Evolutionary conservation across 345 rosid genomes (phyloP), one percentile per base, ranked within the genome.

Genomic region (Abelmoschus esculentus): DNA sequence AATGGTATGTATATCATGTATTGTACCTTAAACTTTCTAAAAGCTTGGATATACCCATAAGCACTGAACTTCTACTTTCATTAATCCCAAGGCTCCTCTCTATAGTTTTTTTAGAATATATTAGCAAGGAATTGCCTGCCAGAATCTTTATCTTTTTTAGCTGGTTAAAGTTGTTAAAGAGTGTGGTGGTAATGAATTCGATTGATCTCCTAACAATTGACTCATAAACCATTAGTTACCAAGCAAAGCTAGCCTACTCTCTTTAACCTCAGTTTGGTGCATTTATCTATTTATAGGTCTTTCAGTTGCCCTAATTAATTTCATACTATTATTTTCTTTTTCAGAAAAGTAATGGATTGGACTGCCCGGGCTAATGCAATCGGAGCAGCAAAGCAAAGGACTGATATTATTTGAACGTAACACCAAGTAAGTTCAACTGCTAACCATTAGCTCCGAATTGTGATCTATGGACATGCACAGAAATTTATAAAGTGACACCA

Each of bases 11-110:
- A 74, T 58, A 73, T 66, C 61, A 22, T 5, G 34, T 22, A 56
- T 56, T 62, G 83, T 70, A 84, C 81, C 79, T 77, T 66, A 76
- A 82, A 79, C 90, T 84, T 82, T 82, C 82, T 77, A 77, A 86
- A 86, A 86, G 87, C 86, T 83, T 73, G 82, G 78, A 83, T 54
- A 79, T 81, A 74, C 79, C 69, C 78, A 42, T 69, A 64, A 38
- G 58, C 70, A 57, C 75, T 75, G 61, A 69, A 10, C 63, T 29
- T 50, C 74, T 70, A 38, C 84, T 82, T 86, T 83, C 79, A 73
- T 77, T 76, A 70, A 79, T 76, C 86, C 86, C 87, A 54, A 74
- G 70, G 76, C 61, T 67, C 46, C 53, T n/a, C 53, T 69, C 52
- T 65, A 28, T 56, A 32, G 50, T 67, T 40, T 59, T 34, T 8